Percentiles rank a stretch among this genome's conserved stretches.
Conservation (phyloP, 148 eudicot genomes). For the Rheum nobile region DNA sequence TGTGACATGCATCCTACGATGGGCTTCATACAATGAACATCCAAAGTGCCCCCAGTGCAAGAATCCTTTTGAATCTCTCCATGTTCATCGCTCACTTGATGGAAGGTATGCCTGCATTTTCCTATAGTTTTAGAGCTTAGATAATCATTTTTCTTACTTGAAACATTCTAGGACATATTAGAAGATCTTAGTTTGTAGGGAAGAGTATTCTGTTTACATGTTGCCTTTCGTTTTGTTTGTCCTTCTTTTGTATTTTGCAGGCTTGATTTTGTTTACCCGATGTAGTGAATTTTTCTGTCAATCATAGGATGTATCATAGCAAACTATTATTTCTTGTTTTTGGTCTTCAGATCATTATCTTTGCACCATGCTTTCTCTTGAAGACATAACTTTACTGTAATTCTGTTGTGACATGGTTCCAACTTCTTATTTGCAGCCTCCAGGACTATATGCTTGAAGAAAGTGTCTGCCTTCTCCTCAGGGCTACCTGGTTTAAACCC, state of each 20-base stretch:
- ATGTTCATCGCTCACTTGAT: slow-evolving; percentile 75
- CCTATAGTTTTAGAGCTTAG: background rate
- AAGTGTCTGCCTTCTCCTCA: slow-evolving; percentile 69
- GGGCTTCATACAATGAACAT: slow-evolving; percentile 77
- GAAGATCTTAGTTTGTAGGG: background rate
- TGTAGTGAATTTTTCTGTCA: background rate
- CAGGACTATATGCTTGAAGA: slow-evolving; percentile 76
- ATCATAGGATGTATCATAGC: too few relatives aligned
- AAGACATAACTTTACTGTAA: background rate
- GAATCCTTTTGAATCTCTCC: slow-evolving; percentile 65
- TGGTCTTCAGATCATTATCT: background rate
- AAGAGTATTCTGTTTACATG: background rate
- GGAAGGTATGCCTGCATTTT: slow-evolving; percentile 41
- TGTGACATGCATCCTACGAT: slow-evolving; percentile 77
- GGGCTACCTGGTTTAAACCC: slow-evolving; percentile 83
- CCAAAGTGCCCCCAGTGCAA: slow-evolving; percentile 95
- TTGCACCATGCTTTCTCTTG: background rate
- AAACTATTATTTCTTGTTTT: too few relatives aligned
- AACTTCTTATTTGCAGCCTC: slow-evolving; percentile 40
- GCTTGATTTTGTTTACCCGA: background rate
- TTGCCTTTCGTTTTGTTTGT: background rate
- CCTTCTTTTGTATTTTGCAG: background rate
- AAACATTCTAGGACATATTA: background rate
- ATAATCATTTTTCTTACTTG: background rate
- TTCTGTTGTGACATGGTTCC: background rate